Conservation (phyloP, 1,284 basidiomycete genomes). For the Bondarzewia mesenterica region DNA sequence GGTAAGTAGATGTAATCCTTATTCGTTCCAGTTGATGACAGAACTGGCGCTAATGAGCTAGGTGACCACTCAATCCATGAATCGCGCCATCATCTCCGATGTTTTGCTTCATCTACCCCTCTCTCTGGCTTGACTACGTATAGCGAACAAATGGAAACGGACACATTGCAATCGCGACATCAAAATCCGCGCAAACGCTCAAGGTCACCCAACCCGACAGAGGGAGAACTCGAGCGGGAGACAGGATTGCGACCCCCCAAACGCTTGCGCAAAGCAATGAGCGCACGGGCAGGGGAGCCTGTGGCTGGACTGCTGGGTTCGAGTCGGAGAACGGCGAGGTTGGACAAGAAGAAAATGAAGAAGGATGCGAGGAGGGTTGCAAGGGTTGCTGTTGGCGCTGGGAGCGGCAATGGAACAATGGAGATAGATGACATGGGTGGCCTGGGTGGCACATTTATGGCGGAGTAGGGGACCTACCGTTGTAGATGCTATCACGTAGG, state of each 20-base stretch:
- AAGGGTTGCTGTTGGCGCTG: neutral
- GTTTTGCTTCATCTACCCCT: neutral
- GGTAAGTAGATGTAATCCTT: neutral
- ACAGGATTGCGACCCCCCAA: constrained; percentile 6
- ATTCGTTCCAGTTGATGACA: neutral
- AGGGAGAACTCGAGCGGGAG: neutral
- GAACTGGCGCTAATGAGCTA: neutral
- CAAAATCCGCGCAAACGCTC: constrained; percentile 5
- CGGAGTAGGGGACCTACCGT: neutral
- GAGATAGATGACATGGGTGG: neutral
- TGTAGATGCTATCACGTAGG: too few species aligned
- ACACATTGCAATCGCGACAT: neutral
- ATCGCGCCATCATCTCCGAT: neutral
- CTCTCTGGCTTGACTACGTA: neutral
- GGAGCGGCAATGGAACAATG: neutral
- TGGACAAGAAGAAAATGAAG: constrained; percentile 1
- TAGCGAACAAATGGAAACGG: neutral
- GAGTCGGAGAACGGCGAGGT: neutral
- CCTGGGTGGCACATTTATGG: neutral
- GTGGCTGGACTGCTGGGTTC: neutral
- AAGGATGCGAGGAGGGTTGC: constrained; percentile 1
- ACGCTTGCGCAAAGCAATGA: constrained; percentile 6
- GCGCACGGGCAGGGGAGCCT: neutral
- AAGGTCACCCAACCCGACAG: neutral
- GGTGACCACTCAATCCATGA: neutral